A percentile compares a stretch with the other conserved stretches of the same genome.
phyloP scores from a whole-genome alignment of 2,329 filamentous ascomycete genomes.

The Exophiala dermatitidis region DNA sequence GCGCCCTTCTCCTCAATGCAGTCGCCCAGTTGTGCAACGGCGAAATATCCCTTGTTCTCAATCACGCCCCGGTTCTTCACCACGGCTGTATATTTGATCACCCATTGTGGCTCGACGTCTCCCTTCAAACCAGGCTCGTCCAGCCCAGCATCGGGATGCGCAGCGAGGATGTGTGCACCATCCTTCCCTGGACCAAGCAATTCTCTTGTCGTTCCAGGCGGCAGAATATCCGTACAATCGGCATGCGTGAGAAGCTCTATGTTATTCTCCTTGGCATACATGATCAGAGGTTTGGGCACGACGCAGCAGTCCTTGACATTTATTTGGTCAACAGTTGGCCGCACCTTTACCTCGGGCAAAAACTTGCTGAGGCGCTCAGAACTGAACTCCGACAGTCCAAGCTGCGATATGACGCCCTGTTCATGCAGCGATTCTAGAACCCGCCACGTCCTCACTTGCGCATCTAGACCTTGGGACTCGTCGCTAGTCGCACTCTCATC shows the following conservation, averaged over 20 bases:
- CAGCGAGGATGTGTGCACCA: conserved; percentile 69
- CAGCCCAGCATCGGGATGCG: conserved; percentile 39
- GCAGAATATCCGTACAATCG: conserved; percentile 86
- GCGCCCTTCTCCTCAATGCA: conserved; percentile 31
- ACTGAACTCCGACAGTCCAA: conserved; percentile 89
- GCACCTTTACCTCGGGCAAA: conserved; percentile 60
- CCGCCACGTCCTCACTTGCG: conserved; percentile 60
- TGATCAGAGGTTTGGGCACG: conserved; percentile 77
- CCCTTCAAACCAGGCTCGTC: conserved; percentile 58
- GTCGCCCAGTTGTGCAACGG: conserved; percentile 63
- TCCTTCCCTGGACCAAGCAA: conserved; percentile 65
- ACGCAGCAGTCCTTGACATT: conserved; percentile 94
- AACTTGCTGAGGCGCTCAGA: conserved; percentile 74
- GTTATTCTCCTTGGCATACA: conserved; percentile 71
- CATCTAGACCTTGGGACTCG: conserved; percentile 50
- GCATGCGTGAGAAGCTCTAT: conserved; percentile 91
- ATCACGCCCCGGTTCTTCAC: conserved; percentile 90
- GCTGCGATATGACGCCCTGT: conserved; percentile 61
- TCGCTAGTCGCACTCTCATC: conserved; percentile 32
- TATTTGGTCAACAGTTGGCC: conserved; percentile 86
- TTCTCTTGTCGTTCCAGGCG: conserved; percentile 74
- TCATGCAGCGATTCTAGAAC: conserved; percentile 66
- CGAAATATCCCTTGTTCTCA: conserved; percentile 97
- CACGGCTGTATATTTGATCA: conserved; percentile 94
- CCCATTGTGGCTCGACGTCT: conserved; percentile 83